Conservation (phyloP, 441 rosid species). For the Hura crepitans region DNA sequence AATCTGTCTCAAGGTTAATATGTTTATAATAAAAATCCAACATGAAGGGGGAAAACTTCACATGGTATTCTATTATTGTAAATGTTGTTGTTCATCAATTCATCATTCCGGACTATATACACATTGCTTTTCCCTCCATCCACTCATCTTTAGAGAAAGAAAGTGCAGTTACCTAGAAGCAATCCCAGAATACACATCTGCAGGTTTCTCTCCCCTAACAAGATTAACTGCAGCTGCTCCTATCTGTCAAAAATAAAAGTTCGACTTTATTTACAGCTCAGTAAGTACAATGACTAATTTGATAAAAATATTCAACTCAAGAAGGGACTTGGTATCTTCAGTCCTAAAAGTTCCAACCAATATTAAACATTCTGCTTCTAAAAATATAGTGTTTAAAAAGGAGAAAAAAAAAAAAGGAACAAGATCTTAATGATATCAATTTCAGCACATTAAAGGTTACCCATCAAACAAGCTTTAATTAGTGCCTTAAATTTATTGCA, state of each 20-base stretch:
- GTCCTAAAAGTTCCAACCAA: conserved; percentile 8
- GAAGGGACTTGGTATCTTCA: background rate
- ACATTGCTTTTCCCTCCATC: background rate
- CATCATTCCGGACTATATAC: background rate
- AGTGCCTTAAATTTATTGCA: background rate
- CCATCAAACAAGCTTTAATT: background rate
- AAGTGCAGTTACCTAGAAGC: conserved; percentile 57
- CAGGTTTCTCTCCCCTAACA: conserved; percentile 78
- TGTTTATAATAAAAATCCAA: background rate
- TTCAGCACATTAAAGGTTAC: background rate
- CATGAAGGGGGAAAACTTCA: background rate
- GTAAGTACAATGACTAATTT: background rate
- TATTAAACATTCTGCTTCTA: background rate
- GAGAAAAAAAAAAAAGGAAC: background rate
- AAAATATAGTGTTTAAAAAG: background rate
- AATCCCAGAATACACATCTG: conserved; percentile 93
- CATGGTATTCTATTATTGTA: background rate
- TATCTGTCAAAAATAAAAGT: conserved; percentile 48
- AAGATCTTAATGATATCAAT: background rate
- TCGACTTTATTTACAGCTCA: too few relatives aligned
- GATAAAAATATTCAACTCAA: background rate
- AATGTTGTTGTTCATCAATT: background rate
- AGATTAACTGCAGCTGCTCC: conserved; percentile 99
- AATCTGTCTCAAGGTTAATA: background rate
- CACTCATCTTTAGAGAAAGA: conserved; percentile 4